These are phyloP conservation scores for Secale cereale DNA, from an alignment of 176 grass and related monocot species.

Conservation along the genomic window DNA sequence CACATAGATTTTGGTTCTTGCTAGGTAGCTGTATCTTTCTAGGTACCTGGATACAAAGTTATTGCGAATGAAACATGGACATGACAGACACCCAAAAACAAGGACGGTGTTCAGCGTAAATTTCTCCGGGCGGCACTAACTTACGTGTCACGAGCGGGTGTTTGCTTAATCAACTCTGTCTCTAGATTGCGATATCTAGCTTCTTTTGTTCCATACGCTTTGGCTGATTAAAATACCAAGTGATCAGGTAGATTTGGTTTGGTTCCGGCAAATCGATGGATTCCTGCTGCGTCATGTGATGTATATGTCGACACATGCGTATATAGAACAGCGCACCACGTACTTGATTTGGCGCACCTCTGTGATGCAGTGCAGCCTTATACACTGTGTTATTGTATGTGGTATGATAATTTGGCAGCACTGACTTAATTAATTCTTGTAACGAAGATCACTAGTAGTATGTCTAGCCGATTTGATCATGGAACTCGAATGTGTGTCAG, in stretches of 20 bases:
- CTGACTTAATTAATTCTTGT: not conserved
- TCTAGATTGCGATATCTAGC: not conserved
- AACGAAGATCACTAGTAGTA: not conserved
- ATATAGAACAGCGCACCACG: not conserved
- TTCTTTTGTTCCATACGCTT: not conserved
- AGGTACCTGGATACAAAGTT: not conserved
- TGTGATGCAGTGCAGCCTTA: not conserved
- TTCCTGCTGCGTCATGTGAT: not conserved
- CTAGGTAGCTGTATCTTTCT: not conserved
- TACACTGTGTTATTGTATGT: not conserved
- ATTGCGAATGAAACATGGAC: not conserved
- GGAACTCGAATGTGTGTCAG: not conserved
- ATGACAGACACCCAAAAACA: not conserved
- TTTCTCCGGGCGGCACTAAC: not conserved
- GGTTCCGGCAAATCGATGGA: conserved; percentile 19
- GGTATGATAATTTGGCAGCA: not conserved
- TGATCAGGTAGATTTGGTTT: not conserved
- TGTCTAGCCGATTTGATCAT: not conserved
- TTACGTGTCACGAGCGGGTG: not conserved
- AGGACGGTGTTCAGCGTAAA: not conserved
- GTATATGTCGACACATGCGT: not conserved
- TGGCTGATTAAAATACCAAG: not conserved
- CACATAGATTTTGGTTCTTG: not conserved
- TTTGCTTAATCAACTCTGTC: not conserved
- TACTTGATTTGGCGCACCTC: not conserved